Evolutionary conservation across 1,284 basidiomycete genomes (phyloP), one percentile per base, ranked within the genome.

Genomic region (Sanghuangporus weigelae): DNA sequence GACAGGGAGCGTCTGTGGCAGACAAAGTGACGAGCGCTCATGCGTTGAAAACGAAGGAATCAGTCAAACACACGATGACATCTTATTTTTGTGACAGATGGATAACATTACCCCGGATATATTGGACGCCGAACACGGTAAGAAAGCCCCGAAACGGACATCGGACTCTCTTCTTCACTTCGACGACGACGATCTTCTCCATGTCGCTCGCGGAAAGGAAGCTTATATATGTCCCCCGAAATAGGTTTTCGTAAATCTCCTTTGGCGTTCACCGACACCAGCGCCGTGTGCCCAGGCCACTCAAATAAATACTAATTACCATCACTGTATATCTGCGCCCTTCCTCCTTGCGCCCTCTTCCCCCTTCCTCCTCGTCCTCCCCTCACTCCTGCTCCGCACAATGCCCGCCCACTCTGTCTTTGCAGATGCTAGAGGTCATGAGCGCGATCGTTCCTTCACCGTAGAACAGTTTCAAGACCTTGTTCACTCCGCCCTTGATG

Each of bases 401-500:
- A 65, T 65, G 63, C 12, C 63, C 57, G 36, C 40, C 10, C 57
- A 2, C 23, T 26, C 50, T 48, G 23, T 42, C 49, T 16, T 19
- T 40, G n/a, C 31, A 19, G 42, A 23, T 51, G 35, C 40, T 21
- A 40, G 48, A 31, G 26, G 26, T 12, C 54, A n/a, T n/a, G 23
- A 19, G 7, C 62, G 51, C 23, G 54, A 57, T 21, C 61, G 19
- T 21, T 48, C 61, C 7, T 66, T 66, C 55, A 55, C 61, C 31
- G 49, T 66, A 11, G 49, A 66, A 23, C 57, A 66, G 19, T 66
- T 66, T 49, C 46, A 57, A 35, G 57, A 60, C 2, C 62, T 66
- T 50, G 65, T 66, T 50, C 55, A 62, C 7, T 39, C 51, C 39
- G 65, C 65, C 3, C 65, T 66, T 35, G 61, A 63, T 51, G 40